These are phyloP conservation scores for Kitagawia praeruptora DNA, from an alignment of 129 eudicot species.

Conservation along the genomic window DNA sequence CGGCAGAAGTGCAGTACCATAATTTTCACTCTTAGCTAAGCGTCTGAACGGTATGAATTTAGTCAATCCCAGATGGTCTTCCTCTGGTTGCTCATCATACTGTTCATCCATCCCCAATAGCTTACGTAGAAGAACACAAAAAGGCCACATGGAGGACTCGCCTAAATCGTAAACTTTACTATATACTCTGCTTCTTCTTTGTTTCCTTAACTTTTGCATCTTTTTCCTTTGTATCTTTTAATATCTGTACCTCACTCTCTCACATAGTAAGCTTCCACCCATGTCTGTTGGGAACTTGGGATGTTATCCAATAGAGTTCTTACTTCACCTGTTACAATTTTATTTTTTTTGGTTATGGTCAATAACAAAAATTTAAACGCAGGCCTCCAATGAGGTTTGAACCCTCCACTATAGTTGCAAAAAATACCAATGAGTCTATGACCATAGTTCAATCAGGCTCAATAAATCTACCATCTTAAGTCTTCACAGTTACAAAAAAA, in stretches of 20 bases:
- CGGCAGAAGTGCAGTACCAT: slow-evolving; percentile 24
- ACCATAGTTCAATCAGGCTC: neutral
- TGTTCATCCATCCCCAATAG: slow-evolving; percentile 47
- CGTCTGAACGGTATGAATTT: slow-evolving; percentile 25
- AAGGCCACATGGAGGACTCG: slow-evolving; percentile 58
- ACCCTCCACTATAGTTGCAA: neutral
- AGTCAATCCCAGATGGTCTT: slow-evolving; percentile 17
- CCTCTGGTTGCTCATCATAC: slow-evolving; percentile 18
- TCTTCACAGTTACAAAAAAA: neutral
- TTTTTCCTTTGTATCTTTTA: neutral
- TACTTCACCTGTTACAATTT: slow-evolving; percentile 1
- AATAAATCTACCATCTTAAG: neutral
- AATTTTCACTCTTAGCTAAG: slow-evolving; percentile 20
- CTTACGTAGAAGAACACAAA: slow-evolving; percentile 55
- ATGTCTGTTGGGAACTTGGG: neutral
- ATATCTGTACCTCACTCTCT: neutral
- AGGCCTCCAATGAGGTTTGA: neutral
- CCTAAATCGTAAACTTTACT: neutral
- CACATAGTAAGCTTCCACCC: neutral
- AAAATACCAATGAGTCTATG: neutral
- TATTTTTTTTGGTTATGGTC: neutral
- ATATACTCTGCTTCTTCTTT: neutral
- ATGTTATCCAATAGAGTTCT: neutral
- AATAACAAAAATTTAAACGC: neutral
- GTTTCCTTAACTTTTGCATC: neutral